These are phyloP conservation scores for Pythium brassicae DNA, from an alignment of 352 stramenopile species.

Conservation along the genomic window DNA sequence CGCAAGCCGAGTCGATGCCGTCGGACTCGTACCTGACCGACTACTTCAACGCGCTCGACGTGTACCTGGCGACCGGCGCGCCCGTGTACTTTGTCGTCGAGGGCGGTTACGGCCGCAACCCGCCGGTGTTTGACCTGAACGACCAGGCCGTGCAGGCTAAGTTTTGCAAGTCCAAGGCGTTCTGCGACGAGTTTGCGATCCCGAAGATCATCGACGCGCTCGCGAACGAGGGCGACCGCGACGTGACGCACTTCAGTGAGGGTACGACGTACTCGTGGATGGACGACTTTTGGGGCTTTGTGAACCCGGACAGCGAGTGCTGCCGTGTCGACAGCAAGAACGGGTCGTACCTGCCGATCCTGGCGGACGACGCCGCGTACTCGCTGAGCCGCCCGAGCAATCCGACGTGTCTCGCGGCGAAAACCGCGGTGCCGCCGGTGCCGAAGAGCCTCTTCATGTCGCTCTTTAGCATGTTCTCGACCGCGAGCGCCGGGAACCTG, in stretches of 20 bases:
- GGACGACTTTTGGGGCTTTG: conserved; percentile 73
- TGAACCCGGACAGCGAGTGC: conserved; percentile 56
- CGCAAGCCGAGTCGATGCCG: conserved; percentile 50
- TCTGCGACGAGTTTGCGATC: conserved; percentile 54
- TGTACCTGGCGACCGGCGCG: conserved; percentile 37
- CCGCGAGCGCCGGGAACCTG: conserved; percentile 28
- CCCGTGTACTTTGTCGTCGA: conserved; percentile 74
- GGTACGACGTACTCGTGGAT: conserved; percentile 62
- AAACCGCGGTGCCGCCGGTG: conserved; percentile 30
- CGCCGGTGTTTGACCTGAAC: conserved; percentile 27
- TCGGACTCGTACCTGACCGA: conserved; percentile 51
- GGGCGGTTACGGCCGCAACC: conserved; percentile 48
- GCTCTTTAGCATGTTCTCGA: conserved; percentile 68
- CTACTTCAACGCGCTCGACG: conserved; percentile 48
- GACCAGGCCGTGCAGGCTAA: conserved; percentile 30
- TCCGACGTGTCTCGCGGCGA: conserved; percentile 38
- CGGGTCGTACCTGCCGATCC: conserved; percentile 36
- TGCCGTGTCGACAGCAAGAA: conserved; percentile 44
- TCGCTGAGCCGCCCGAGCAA: conserved; percentile 13
- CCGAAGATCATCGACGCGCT: conserved; percentile 59
- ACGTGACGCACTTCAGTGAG: conserved; percentile 42
- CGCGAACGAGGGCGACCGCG: conserved; percentile 23
- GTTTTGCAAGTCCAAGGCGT: conserved; percentile 58
- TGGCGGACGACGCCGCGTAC: conserved; percentile 29
- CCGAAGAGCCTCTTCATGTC: conserved; percentile 57